Base-by-base conservation (phyloP, 495 filamentous ascomycete genomes). In the Neurospora sp. region DNA sequence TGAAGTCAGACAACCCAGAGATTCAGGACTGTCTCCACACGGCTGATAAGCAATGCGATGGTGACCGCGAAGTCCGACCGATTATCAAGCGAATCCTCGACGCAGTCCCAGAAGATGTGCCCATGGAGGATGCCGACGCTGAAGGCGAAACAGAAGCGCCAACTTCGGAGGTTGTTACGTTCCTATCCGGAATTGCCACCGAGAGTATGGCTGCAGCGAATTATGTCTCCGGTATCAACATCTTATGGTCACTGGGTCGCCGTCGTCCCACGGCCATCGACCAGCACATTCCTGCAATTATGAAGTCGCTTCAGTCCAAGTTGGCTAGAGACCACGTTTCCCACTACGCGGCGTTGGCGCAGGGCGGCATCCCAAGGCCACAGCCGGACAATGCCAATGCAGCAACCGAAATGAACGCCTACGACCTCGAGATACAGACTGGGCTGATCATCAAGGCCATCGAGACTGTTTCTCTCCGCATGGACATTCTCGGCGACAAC, bases 251-350 rank as follows among this genome's bases (percentile, higher is more conserved):
- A 14, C 82, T 99, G 27, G 92, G 93, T n/a, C 88, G 92, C 77
- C 90, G 90, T 69, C 93, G 90, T 76, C 92, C 95, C 8, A 88
- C 90, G 14, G 90, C 94, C 73, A 92, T 99, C 73, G 96, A 98
- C 77, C 85, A 91, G 69, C 95, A 98, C 77, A 93, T 98, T 72
- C 87, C 88, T 11, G 87, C 90, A 35, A 88, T 98, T 70, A 97
- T 98, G 92, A 97, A 97, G 78, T 92, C 94, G 0, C 88, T 99
- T 76, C 94, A 95, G 72, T 85, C 88, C n/a, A 98, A 98, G 78
- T 87, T 98, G 42, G 93, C 94, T 4, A 92, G 96, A 78, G 96
- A 99, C 69, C 95, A 99, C 81, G 90, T 98, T 74, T 91, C 93
- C 38, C 90, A 91, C 70, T 91, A 90, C 70, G 86, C 87, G 11